Percentiles rank a stretch among this genome's conserved stretches.
phyloP scores from a whole-genome alignment of 306 rosid species.

The Pyrus communis region DNA sequence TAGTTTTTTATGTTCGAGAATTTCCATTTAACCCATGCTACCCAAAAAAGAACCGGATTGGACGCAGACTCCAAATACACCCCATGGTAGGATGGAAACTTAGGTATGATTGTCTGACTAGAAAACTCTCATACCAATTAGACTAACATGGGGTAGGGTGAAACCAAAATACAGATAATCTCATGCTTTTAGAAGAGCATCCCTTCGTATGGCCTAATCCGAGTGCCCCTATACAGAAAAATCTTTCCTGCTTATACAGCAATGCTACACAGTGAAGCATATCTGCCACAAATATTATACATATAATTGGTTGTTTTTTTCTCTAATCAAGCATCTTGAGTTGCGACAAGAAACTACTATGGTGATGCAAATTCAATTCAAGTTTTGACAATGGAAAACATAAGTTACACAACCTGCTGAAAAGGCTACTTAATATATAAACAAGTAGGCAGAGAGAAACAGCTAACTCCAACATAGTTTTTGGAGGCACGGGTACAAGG shows the following conservation, averaged over 20 bases:
- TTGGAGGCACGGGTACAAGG: constrained; percentile 24
- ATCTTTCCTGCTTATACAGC: background rate
- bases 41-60: background rate
- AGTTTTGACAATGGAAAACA: constrained; percentile 7
- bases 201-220: too few species aligned
- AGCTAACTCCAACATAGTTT: constrained; percentile 17
- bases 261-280: background rate
- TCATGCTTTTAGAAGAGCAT: too few species aligned
- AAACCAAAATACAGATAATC: background rate
- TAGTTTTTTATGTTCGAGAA: background rate
- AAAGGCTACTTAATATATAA: constrained; percentile 23
- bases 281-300: background rate
- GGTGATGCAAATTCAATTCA: background rate
- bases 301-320: background rate
- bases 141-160: too few species aligned
- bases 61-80: background rate
- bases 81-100: too few species aligned
- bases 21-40: background rate
- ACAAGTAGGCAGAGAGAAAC: constrained; percentile 14
- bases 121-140: background rate
- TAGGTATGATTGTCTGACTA: background rate
- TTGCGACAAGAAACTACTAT: background rate
- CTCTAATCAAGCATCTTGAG: background rate
- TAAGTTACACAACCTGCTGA: constrained; percentile 21
- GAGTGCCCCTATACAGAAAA: too few species aligned